Evolutionary conservation across 768 basidiomycete genomes (phyloP), one percentile per base, ranked within the genome.

Genomic region (Xerocomus brunneocitrinus): DNA sequence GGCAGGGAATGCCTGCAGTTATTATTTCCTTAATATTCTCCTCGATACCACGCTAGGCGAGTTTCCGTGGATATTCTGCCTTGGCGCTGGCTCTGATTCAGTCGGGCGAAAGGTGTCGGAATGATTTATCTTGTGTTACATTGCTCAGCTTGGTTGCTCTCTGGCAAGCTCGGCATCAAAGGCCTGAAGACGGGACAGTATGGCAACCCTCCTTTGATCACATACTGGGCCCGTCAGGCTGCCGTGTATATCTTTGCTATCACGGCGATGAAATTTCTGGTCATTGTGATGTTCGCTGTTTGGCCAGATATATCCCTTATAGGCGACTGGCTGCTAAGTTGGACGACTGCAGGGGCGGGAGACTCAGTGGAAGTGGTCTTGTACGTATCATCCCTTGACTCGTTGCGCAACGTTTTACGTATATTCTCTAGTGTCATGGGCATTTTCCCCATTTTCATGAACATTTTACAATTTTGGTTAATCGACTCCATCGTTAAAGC

Each of bases 401-500:
- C 62, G 10, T 14, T n/a, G 13, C 8, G 16, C 47, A 35, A 25
- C 7, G 25, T 44, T 56, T 63, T 16, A 68, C 48, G 34, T 50
- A 28, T 9, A 24, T 8, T 52, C 53, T 31, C 24, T 58, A 91
- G 89, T 60, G 87, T 86, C 24, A 94, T 98, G 91, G 91, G 91
- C 49, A 69, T 95, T 48, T 93, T 95, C 72, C 94, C 93, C 0
- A 87, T 89, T 59, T 72, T 84, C 40, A 91, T 91, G 89, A 93
- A 93, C 68, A 72, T 92, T 35, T 60, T 91, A 10, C 95, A 98
- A 67, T 98, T 98, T 78, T 94, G 94, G 84, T 74, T 97, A 47
- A 94, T 97, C 53, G 92, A 97, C 71, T 88, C 89, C 0, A 93
- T 94, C 49, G 89, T 94, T 65, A 94, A 94, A 71, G 85, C 85